These are phyloP conservation scores for Polyporus arcularius DNA, from an alignment of 768 basidiomycete genomes.

Conservation along the genomic window DNA sequence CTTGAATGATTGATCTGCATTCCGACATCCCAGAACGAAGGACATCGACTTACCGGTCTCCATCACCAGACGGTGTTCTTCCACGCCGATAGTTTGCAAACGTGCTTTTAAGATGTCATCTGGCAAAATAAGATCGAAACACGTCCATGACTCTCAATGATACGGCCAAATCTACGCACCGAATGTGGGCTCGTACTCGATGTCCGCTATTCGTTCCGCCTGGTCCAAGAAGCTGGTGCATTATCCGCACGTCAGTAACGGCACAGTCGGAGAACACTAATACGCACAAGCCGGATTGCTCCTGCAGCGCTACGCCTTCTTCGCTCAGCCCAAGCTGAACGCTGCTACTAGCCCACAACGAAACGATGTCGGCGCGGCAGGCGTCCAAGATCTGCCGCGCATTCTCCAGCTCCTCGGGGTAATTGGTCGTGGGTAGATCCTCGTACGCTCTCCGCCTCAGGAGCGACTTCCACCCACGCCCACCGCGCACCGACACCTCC, in stretches of 20 bases:
- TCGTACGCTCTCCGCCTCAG: constrained; percentile 24
- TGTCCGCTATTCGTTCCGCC: constrained; percentile 49
- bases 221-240: constrained; percentile 57
- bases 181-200: constrained; percentile 53
- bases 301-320: constrained; percentile 50
- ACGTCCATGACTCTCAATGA: not conserved
- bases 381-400: constrained; percentile 50
- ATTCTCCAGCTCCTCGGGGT: constrained; percentile 41
- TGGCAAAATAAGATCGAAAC: constrained; percentile 18
- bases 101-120: constrained; percentile 68
- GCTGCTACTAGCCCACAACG: constrained; percentile 50
- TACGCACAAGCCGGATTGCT: constrained; percentile 60
- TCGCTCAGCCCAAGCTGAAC: constrained; percentile 46
- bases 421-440: constrained; percentile 19
- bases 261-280: not conserved
- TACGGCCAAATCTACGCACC: constrained; percentile 35
- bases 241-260: not conserved
- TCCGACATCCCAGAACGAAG: not conserved
- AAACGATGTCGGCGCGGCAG: constrained; percentile 53
- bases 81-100: constrained; percentile 63
- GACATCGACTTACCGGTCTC: constrained; percentile 38
- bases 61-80: constrained; percentile 58
- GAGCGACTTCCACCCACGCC: constrained; percentile 50
- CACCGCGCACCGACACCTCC: constrained; percentile 49
- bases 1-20: not conserved